A percentile compares a stretch with the other conserved stretches of the same genome.
Evolutionary conservation across 106 monocot species (phyloP).

Genomic region (Narthecium ossifragum): DNA sequence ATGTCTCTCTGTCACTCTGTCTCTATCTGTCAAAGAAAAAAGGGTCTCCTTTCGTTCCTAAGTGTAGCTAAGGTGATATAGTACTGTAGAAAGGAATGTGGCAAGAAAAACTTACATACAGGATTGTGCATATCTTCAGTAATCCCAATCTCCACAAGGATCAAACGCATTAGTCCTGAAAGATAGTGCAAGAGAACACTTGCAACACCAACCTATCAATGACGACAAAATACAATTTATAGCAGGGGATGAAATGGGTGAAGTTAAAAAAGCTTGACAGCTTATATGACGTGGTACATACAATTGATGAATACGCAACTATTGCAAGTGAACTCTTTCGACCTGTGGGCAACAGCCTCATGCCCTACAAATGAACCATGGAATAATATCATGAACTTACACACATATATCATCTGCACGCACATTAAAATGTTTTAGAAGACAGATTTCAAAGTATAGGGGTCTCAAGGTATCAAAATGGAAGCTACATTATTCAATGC

Average conservation of each 20-base stretch:
- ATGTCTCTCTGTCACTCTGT: no score
- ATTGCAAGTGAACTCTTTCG: constrained; percentile 72
- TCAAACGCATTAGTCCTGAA: constrained; percentile 53
- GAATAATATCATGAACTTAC: not conserved
- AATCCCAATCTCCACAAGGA: constrained; percentile 81
- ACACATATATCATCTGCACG: no score
- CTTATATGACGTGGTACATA: constrained; percentile 18
- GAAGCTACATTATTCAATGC: not conserved
- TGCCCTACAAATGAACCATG: constrained; percentile 39
- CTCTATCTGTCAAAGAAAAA: no score
- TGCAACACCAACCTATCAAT: constrained; percentile 63
- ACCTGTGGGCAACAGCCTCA: constrained; percentile 70
- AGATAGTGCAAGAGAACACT: constrained; percentile 65
- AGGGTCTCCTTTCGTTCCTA: no score
- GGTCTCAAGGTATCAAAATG: no score
- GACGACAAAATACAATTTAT: constrained; percentile 1
- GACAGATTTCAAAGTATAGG: not conserved
- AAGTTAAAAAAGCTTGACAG: not conserved
- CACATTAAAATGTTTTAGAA: no score
- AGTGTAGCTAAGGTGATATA: no score
- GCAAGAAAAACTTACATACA: constrained; percentile 89
- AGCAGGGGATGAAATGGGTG: not conserved
- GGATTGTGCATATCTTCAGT: constrained; percentile 98
- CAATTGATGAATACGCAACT: constrained; percentile 68
- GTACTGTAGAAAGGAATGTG: not conserved